Conservation (phyloP, 345 rosid genomes). For the Firmiana major region DNA sequence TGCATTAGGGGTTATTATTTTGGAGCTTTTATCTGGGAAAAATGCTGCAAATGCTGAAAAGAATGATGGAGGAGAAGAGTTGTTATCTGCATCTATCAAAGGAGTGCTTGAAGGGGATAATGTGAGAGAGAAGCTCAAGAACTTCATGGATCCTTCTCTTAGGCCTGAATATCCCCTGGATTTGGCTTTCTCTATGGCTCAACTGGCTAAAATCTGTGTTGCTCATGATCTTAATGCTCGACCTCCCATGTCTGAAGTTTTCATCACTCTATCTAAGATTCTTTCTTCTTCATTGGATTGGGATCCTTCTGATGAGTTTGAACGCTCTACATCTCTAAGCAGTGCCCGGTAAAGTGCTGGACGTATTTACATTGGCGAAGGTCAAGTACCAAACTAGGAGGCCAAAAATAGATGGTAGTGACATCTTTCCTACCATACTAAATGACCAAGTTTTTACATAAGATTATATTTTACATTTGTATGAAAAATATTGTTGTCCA, state of each 20-base stretch:
- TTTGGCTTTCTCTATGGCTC: conserved; percentile 73
- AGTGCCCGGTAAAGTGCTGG: conserved; percentile 23
- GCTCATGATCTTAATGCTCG: conserved; percentile 62
- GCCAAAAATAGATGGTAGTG: not conserved
- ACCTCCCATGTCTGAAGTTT: conserved; percentile 47
- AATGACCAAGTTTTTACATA: not conserved
- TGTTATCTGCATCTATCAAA: conserved; percentile 43
- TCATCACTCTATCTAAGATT: conserved; percentile 59
- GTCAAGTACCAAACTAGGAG: not conserved
- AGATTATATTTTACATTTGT: not conserved
- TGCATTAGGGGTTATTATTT: conserved; percentile 72
- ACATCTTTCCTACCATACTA: not conserved
- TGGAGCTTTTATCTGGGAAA: conserved; percentile 79
- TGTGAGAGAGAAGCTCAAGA: conserved; percentile 58
- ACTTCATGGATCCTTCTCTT: conserved; percentile 60
- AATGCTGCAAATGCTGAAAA: conserved; percentile 38
- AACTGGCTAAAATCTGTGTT: conserved; percentile 64
- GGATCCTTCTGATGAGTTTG: conserved; percentile 77
- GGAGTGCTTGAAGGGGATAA: conserved; percentile 68
- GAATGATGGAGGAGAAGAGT: conserved; percentile 35
- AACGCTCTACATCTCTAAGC: conserved; percentile 41
- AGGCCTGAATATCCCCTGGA: conserved; percentile 68
- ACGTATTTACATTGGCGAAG: not conserved
- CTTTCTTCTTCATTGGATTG: conserved; percentile 70
- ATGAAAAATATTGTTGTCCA: not conserved